Evolutionary conservation across 2,329 filamentous ascomycete species (phyloP), one percentile per base, ranked within the genome.

Genomic region (Aureobasidium sp.): DNA sequence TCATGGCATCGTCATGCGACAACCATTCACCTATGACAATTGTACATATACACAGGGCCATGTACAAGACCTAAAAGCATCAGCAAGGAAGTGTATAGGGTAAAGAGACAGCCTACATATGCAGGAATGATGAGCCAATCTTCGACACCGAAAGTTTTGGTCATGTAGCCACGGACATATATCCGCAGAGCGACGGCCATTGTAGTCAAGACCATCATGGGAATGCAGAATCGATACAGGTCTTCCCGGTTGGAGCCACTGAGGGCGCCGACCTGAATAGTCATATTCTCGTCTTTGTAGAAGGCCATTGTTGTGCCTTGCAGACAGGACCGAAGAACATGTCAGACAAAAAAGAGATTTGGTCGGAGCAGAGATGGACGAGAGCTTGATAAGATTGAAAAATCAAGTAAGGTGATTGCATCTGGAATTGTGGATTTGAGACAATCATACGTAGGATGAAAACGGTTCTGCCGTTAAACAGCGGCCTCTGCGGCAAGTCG

Each of bases 111-210:
- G 17, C 41, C 6, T 59, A 64, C 63, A 17, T 59, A 62, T 52
- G 63, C 63, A 24, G 59, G 55, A 4, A 64, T 56, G 20, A 64
- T 48, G 17, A 64, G 44, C 59, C 59, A 62, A 24, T 64, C 63
- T 24, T 62, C 63, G 26, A 51, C 15, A 15, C 52, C 59, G 20
- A 64, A 62, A 17, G 59, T 56, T 27, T 46, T 52, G 6, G 53
- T 64, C 39, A 64, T 59, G 32, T 62, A 62, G n/a, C 51, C 53
- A 9, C 63, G 63, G 26, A 60, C 53, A 20, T 64, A 64, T 8
- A 64, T 12, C 10, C 63, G 59, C 37, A 64, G 29, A 15, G 52
- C 46, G 24, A 64, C n/a, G 20, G 56, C 52, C 17, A 57, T 3
- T 39, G 53, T 36, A 6, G 53, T 57, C 41, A 57, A 46, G 39